phyloP scores from a whole-genome alignment of 2,329 filamentous ascomycete genomes.

The Hypoxylon sp. region DNA sequence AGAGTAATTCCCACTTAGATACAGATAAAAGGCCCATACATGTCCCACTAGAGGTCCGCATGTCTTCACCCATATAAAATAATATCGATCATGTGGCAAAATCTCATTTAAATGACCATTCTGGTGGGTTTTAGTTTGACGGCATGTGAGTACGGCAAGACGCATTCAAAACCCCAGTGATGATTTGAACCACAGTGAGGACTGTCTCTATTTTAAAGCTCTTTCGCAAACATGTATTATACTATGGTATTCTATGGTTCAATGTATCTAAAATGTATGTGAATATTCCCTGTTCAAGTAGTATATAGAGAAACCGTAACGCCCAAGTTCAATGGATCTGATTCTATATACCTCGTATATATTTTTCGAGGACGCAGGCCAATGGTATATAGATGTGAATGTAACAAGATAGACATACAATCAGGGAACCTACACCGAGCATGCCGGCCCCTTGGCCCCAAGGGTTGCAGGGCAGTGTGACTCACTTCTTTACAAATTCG shows the following conservation, averaged over 20 bases:
- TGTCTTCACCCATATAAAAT: background rate
- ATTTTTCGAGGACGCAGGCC: background rate
- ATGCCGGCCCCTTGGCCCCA: background rate
- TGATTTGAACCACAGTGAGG: background rate
- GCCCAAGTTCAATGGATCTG: background rate
- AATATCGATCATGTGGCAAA: background rate
- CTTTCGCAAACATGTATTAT: background rate
- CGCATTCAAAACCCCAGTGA: background rate
- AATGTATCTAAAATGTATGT: background rate
- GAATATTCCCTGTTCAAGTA: background rate
- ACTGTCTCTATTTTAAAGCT: background rate
- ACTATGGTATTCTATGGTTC: background rate
- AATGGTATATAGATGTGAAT: background rate
- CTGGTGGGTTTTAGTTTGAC: background rate
- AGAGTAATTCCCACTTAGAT: constrained; percentile 16
- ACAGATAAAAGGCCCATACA: constrained; percentile 5
- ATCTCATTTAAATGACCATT: background rate
- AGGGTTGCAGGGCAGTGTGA: background rate
- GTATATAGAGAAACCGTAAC: background rate
- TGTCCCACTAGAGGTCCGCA: constrained; percentile 4
- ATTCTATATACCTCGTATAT: background rate
- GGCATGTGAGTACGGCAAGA: constrained; percentile 1
- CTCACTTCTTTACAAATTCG: too few relatives aligned
- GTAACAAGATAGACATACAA: background rate
- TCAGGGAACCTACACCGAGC: background rate